Evolutionary conservation across 352 stramenopile species (phyloP).

Genomic region (Peronospora farinosa): DNA sequence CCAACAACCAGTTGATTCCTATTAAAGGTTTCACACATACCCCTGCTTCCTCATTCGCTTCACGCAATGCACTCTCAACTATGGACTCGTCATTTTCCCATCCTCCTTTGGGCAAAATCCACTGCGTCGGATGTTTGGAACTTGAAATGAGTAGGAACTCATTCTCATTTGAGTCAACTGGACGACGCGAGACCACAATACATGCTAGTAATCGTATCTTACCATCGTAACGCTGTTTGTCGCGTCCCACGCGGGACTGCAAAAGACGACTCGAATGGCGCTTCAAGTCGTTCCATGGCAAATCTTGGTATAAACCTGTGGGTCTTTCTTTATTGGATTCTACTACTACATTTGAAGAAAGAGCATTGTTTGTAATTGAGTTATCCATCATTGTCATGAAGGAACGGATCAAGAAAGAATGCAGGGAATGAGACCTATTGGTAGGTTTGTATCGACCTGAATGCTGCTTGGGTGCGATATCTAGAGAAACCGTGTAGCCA

Average conservation of each 20-base stretch:
- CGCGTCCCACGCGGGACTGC: slow-evolving; percentile 50
- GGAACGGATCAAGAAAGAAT: no score
- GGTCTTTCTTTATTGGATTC: not conserved
- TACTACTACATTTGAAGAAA: no score
- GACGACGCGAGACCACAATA: slow-evolving; percentile 32
- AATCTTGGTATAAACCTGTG: slow-evolving; percentile 15
- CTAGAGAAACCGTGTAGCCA: no score
- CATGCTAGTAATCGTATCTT: slow-evolving; percentile 48
- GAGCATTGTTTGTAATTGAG: no score
- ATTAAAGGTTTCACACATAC: slow-evolving; percentile 24
- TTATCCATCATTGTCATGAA: no score
- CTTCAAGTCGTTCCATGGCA: slow-evolving; percentile 1
- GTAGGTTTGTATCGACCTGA: no score
- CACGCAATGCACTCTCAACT: slow-evolving; percentile 86
- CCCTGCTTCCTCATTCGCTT: slow-evolving; percentile 92
- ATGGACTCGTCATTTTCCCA: slow-evolving; percentile 93
- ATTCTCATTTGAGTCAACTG: not conserved
- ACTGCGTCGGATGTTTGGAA: slow-evolving; percentile 82
- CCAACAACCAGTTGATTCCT: no score
- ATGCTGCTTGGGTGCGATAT: no score
- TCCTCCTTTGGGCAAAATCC: slow-evolving; percentile 95
- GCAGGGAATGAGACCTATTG: no score
- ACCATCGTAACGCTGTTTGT: slow-evolving; percentile 68
- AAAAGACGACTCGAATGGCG: slow-evolving; percentile 25
- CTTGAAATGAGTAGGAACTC: slow-evolving; percentile 85